A percentile compares a stretch with the other conserved stretches of the same genome.
Evolutionary conservation across 164 flowering plant genomes (phyloP).

Genomic region (Berberis vulgaris): DNA sequence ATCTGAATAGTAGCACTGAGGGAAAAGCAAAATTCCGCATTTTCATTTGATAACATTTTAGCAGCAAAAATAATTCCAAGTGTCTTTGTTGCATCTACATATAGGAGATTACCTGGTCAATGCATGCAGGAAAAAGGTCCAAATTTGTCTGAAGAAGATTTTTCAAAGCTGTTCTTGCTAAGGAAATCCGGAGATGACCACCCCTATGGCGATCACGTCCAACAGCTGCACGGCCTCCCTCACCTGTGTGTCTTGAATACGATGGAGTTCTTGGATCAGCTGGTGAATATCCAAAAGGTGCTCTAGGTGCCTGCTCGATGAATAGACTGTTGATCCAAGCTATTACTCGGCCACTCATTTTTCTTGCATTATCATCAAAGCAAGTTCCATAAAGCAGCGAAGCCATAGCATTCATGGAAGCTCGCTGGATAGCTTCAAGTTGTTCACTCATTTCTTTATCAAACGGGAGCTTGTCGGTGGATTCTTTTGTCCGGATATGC

Average conservation of each 20-base stretch:
- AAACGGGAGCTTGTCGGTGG: constrained; percentile 83
- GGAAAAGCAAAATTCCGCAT: constrained; percentile 5
- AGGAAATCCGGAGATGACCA: constrained; percentile 69
- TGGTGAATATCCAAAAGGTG: constrained; percentile 93
- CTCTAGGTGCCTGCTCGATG: constrained; percentile 83
- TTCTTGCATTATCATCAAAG: constrained; percentile 97
- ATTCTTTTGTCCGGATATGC: constrained; percentile 87
- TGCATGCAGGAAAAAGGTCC: constrained; percentile 97
- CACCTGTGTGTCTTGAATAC: constrained; percentile 68
- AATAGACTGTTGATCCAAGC: constrained; percentile 92
- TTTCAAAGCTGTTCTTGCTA: constrained; percentile 89
- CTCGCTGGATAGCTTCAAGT: constrained; percentile 97
- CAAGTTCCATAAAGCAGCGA: constrained; percentile 93
- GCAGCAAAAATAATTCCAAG: too few relatives aligned
- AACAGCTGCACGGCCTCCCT: constrained; percentile 60
- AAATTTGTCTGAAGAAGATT: constrained; percentile 93
- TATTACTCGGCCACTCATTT: constrained; percentile 94
- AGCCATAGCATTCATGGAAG: constrained; percentile 96
- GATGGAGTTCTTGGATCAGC: constrained; percentile 99
- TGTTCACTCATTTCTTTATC: constrained; percentile 92
- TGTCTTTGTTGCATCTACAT: too few relatives aligned
- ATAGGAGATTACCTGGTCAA: constrained; percentile 72
- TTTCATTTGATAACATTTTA: not conserved
- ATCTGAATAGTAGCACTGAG: constrained; percentile 94
- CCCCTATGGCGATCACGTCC: constrained; percentile 82